Base-by-base conservation (phyloP, 2,329 filamentous ascomycete genomes). In the Diaporthe batatas region DNA sequence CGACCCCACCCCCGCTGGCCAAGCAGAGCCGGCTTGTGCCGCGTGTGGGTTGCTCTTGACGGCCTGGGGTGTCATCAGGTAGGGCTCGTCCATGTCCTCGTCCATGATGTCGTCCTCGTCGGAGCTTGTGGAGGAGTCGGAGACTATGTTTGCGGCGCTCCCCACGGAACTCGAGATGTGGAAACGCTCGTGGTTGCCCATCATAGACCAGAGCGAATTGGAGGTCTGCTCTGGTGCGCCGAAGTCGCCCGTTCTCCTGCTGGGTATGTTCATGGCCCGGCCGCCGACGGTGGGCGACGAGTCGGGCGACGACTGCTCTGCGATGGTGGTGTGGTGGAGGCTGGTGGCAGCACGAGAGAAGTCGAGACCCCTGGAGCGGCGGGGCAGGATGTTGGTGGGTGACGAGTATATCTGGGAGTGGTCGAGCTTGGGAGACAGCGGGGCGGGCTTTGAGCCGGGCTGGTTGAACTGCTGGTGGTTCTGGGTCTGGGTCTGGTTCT, bases 341-440 rank as follows among this genome's bases (percentile, higher is more conserved):
- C 95, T 97, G 14, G 96, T 98, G 75, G 94, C 96, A 14, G 95
- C 95, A 77, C 96, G 90, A 53, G 96, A 96, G 82, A 98, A 98
- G 83, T 98, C 96, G 74, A 98, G 87, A 55, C 96, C 96, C 71
- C 96, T 91, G 39, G 95, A 98, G 74, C 95, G 92, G 76, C 96
- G 91, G 23, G 96, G 96, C 10, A 98, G 88, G 59, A 97, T 93
- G 70, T 95, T 97, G 2, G 73, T 75, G 18, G 95, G 95, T 1
- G 94, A 96, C 54, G 93, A 93, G 84, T 97, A 98, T 62, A 92
- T 94, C 76, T 95, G 93, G 25, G 92, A 92, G 71, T 93, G 89
- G 81, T 98, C 95, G 75, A 96, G 89, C 81, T 97, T 95, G 21
- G 95, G 95, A 2, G 94, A 97, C 73, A 96, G 87, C 77, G 95